Evolutionary conservation across 768 basidiomycete genomes (phyloP).

Genomic region (Kwoniella sp.): DNA sequence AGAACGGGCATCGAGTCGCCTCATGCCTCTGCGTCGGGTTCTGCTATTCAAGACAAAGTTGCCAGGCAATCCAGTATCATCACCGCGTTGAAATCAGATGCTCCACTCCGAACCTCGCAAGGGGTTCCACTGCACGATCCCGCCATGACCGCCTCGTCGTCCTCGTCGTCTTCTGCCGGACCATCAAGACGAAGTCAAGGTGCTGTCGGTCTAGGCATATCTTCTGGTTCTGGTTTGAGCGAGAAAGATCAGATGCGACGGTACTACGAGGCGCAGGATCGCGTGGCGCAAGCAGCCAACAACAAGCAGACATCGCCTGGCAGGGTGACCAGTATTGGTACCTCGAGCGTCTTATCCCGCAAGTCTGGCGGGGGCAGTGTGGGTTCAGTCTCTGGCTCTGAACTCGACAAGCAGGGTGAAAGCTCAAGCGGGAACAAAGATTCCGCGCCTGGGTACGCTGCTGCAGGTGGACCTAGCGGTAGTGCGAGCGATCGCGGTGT

Average conservation of each 20-base stretch:
- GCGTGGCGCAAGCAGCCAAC: constrained; percentile 9
- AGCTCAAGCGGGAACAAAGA: constrained; percentile 4
- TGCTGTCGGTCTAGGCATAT: constrained; percentile 6
- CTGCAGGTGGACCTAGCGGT: not conserved
- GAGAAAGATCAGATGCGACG: constrained; percentile 40
- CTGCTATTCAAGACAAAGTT: not conserved
- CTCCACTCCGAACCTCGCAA: not conserved
- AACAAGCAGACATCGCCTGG: constrained; percentile 1
- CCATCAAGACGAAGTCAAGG: not conserved
- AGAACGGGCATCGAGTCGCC: not conserved
- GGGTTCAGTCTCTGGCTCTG: not conserved
- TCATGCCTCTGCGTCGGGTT: not conserved
- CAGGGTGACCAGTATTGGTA: not conserved
- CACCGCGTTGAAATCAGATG: constrained; percentile 6
- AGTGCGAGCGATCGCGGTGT: not conserved
- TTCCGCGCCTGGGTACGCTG: not conserved
- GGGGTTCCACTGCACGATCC: not conserved
- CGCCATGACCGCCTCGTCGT: not conserved
- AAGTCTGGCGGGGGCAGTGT: constrained; percentile 5
- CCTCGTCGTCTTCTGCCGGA: not conserved
- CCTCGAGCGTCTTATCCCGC: constrained; percentile 2
- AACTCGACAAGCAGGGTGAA: not conserved
- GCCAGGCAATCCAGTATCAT: constrained; percentile 17
- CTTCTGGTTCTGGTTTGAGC: constrained; percentile 14
- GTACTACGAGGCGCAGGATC: constrained; percentile 36